phyloP scores from a whole-genome alignment of 2,329 filamentous ascomycete species.

The Pochonia chlamydosporia region DNA sequence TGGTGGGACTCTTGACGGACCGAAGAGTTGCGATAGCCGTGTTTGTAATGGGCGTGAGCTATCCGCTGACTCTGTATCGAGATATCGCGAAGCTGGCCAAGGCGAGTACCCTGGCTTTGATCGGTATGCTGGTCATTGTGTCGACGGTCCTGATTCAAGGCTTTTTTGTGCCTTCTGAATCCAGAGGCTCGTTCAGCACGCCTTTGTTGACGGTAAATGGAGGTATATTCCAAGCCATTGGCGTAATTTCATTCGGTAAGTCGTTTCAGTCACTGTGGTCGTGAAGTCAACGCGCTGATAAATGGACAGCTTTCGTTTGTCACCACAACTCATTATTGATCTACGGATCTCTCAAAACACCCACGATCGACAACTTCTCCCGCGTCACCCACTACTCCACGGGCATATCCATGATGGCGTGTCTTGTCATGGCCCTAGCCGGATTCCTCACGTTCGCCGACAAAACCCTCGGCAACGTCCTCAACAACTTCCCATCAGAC shows the following conservation, averaged over 20 bases:
- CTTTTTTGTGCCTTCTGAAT: slow-evolving; percentile 63
- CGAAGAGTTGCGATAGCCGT: slow-evolving; percentile 81
- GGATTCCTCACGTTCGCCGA: slow-evolving; percentile 94
- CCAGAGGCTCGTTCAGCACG: slow-evolving; percentile 64
- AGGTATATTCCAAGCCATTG: slow-evolving; percentile 92
- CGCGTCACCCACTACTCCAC: slow-evolving; percentile 93
- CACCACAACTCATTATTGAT: slow-evolving; percentile 97
- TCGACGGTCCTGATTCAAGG: slow-evolving; percentile 83
- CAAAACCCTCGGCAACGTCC: slow-evolving; percentile 86
- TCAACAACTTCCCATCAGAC: slow-evolving; percentile 92
- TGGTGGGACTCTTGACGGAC: slow-evolving; percentile 77
- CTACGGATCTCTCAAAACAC: slow-evolving; percentile 89
- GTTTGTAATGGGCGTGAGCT: slow-evolving; percentile 80
- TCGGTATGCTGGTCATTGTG: slow-evolving; percentile 91
- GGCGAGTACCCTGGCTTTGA: slow-evolving; percentile 84
- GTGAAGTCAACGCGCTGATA: neutral
- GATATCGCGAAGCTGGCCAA: slow-evolving; percentile 98
- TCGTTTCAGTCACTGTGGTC: slow-evolving; percentile 2
- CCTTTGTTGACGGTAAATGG: slow-evolving; percentile 72
- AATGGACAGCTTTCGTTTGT: slow-evolving; percentile 53
- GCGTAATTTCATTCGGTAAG: slow-evolving; percentile 94
- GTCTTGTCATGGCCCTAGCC: slow-evolving; percentile 77
- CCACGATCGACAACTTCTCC: slow-evolving; percentile 92
- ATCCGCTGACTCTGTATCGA: slow-evolving; percentile 85
- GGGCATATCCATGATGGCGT: slow-evolving; percentile 83